Conservation (phyloP, 2,329 filamentous ascomycete species). For the Corniculantispora saksenae region DNA sequence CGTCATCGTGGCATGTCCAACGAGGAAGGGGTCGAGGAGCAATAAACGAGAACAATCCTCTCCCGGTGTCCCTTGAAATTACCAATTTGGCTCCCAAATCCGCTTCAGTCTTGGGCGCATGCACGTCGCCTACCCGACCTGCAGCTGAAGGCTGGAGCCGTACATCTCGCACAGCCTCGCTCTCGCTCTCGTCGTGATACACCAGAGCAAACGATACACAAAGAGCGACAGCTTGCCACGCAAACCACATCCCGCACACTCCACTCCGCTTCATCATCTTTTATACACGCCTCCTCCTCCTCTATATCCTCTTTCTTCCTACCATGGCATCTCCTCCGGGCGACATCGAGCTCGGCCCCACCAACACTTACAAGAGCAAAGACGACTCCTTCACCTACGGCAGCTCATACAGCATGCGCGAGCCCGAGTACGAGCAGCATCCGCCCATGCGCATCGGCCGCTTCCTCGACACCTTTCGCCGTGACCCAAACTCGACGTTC, state of each 20-base stretch:
- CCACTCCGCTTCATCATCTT: neutral
- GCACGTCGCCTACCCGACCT: neutral
- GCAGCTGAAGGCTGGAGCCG: neutral
- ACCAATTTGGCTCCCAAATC: neutral
- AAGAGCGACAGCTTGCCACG: constrained; percentile 4
- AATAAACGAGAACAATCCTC: neutral
- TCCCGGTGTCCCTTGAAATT: too few relatives aligned
- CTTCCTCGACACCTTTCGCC: constrained; percentile 63
- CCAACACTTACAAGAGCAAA: constrained; percentile 57
- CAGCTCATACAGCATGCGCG: constrained; percentile 53
- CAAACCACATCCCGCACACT: neutral
- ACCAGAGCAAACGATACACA: constrained; percentile 17
- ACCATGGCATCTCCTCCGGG: constrained; percentile 39
- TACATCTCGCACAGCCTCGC: neutral
- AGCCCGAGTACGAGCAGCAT: constrained; percentile 46
- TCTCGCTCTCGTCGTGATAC: constrained; percentile 15
- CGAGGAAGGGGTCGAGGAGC: neutral
- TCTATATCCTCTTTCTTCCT: neutral
- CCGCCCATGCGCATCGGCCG: constrained; percentile 35
- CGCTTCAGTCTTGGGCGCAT: neutral
- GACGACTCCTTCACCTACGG: constrained; percentile 56
- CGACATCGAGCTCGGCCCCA: constrained; percentile 58
- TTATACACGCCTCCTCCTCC: neutral
- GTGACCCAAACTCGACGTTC: constrained; percentile 55
- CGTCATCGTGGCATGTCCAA: constrained; percentile 7